Percentiles rank a stretch among this genome's conserved stretches.
These are phyloP conservation scores for Chrysopogon serrulatus DNA, from an alignment of 176 grass and related monocot species.

Conservation along the genomic window DNA sequence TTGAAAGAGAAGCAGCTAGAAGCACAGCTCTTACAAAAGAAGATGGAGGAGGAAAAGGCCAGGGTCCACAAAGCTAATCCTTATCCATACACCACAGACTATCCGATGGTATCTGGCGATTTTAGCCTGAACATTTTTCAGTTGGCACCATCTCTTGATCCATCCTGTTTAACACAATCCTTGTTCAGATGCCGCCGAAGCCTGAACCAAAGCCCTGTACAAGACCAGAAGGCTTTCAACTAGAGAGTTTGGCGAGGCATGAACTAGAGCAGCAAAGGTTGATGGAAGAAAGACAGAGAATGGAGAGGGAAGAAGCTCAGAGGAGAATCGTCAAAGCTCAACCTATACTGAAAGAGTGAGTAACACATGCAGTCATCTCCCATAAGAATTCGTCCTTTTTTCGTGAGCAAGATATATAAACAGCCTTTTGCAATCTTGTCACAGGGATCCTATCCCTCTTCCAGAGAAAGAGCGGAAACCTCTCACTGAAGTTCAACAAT, in stretches of 20 bases:
- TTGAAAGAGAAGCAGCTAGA: conserved; percentile 66
- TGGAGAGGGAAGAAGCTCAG: conserved; percentile 63
- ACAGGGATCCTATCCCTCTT: conserved; percentile 78
- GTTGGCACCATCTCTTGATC: neutral
- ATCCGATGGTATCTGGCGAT: conserved; percentile 63
- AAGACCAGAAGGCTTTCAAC: conserved; percentile 82
- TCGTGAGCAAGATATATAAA: conserved; percentile 4
- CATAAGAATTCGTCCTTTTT: conserved; percentile 7
- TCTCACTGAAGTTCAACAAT: conserved; percentile 82
- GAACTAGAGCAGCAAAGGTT: conserved; percentile 67
- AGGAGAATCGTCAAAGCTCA: conserved; percentile 71
- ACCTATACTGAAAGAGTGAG: conserved; percentile 75
- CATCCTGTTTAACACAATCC: conserved; percentile 7
- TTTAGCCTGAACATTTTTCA: neutral
- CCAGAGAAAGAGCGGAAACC: conserved; percentile 77
- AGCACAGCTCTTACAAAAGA: conserved; percentile 54
- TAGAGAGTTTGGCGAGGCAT: conserved; percentile 83
- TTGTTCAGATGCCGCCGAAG: conserved; percentile 68
- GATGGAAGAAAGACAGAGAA: conserved; percentile 60
- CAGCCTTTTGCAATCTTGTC: conserved; percentile 14
- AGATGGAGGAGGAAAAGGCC: conserved; percentile 75
- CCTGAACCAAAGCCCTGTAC: conserved; percentile 86
- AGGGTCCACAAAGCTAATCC: conserved; percentile 77
- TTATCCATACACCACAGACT: conserved; percentile 94
- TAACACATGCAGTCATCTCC: neutral